A percentile compares a stretch with the other conserved stretches of the same genome.
These are phyloP conservation scores for Hemisphaericaspora subhashii DNA, from an alignment of 1,139 yeast species.

Conservation along the genomic window DNA sequence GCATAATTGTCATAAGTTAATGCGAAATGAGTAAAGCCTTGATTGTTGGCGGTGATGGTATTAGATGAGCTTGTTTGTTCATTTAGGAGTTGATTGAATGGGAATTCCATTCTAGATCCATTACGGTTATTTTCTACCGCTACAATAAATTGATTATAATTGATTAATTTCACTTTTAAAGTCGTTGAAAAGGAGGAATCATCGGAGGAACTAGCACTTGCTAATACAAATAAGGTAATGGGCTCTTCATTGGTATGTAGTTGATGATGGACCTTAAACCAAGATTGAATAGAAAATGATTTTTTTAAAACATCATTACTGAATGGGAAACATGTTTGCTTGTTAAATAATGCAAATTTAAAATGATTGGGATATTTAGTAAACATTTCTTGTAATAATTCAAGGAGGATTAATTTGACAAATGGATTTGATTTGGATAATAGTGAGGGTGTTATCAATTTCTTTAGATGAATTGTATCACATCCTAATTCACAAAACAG, in stretches of 20 bases:
- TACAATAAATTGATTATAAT: conserved; percentile 33
- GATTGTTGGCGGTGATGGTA: conserved; percentile 14
- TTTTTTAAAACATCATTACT: conserved; percentile 16
- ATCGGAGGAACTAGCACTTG: conserved; percentile 24
- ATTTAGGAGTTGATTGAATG: conserved; percentile 35
- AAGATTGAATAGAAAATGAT: conserved; percentile 33
- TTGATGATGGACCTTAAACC: conserved; percentile 34
- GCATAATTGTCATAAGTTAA: conserved; percentile 39
- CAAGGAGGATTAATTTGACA: conserved; percentile 21
- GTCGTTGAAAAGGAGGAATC: conserved; percentile 16
- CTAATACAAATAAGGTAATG: conserved; percentile 27
- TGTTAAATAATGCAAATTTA: conserved; percentile 32
- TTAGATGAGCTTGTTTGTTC: conserved; percentile 5
- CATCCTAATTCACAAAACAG: conserved; percentile 39
- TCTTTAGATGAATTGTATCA: conserved; percentile 22
- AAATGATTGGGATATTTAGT: conserved; percentile 28
- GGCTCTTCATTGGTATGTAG: conserved; percentile 18
- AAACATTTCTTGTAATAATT: conserved; percentile 26
- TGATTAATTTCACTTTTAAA: conserved; percentile 30
- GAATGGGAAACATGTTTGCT: conserved; percentile 27
- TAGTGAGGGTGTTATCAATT: conserved; percentile 21
- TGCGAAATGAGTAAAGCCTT: conserved; percentile 34
- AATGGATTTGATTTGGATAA: conserved; percentile 11
- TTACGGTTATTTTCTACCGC: conserved; percentile 27
- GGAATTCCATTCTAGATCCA: conserved; percentile 30